Evolutionary conservation across 352 stramenopile genomes (phyloP).

Genomic region (Elongisporangium anandrum): DNA sequence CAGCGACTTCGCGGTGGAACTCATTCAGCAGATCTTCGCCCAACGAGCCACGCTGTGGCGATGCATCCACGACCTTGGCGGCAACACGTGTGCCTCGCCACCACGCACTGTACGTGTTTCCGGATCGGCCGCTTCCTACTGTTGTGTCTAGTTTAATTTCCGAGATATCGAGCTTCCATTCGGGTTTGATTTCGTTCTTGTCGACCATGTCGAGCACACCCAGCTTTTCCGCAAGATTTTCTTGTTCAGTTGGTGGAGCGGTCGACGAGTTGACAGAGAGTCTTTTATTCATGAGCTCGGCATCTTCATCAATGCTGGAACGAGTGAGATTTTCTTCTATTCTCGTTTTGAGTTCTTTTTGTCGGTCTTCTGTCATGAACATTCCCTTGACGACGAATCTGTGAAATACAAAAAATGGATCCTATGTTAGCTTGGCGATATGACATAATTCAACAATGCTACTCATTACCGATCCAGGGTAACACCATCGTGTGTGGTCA

Average conservation of each 20-base stretch:
- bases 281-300: constrained; percentile 6
- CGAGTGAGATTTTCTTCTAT: constrained; percentile 75
- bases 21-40: constrained; percentile 82
- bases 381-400: constrained; percentile 79
- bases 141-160: constrained; percentile 71
- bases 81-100: constrained; percentile 80
- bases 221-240: constrained; percentile 61
- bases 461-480: constrained; percentile 48
- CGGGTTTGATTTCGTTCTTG: constrained; percentile 81
- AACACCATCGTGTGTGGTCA: constrained; percentile 78
- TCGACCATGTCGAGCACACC: constrained; percentile 77
- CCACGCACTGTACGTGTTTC: constrained; percentile 74
- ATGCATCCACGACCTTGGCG: constrained; percentile 76
- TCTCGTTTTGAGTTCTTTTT: constrained; percentile 56
- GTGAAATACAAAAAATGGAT: background rate
- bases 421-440: too few species aligned
- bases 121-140: constrained; percentile 67
- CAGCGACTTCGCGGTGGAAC: constrained; percentile 80
- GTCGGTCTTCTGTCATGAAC: constrained; percentile 80
- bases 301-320: constrained; percentile 49
- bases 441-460: background rate
- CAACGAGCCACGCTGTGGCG: constrained; percentile 53
- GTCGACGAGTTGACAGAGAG: constrained; percentile 8
- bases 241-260: constrained; percentile 15
- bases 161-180: constrained; percentile 73